Percentiles rank a stretch among this genome's conserved stretches.
These are phyloP conservation scores for Epichloe elymi DNA, from an alignment of 2,329 filamentous ascomycete genomes.

Conservation along the genomic window DNA sequence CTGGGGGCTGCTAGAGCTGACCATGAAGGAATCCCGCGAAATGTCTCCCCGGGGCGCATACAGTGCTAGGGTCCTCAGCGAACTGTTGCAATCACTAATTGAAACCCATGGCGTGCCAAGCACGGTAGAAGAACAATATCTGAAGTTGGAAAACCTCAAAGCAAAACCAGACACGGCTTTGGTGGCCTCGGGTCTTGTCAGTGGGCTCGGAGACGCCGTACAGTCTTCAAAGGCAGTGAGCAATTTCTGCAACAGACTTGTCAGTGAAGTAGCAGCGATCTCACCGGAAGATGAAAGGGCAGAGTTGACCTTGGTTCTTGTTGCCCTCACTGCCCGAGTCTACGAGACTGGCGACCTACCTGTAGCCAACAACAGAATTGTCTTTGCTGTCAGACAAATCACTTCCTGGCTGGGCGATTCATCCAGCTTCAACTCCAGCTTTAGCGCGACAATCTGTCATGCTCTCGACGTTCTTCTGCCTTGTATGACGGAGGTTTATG, in stretches of 20 bases:
- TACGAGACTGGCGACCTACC: slow-evolving; percentile 41
- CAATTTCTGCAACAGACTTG: slow-evolving; percentile 44
- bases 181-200: slow-evolving; percentile 34
- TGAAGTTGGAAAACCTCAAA: slow-evolving; percentile 33
- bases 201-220: slow-evolving; percentile 38
- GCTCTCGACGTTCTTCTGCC: slow-evolving; percentile 52
- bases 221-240: slow-evolving; percentile 33
- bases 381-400: slow-evolving; percentile 73
- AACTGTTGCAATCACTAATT: slow-evolving; percentile 33
- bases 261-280: slow-evolving; percentile 46
- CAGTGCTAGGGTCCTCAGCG: slow-evolving; percentile 36
- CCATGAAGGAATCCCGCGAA: slow-evolving; percentile 29
- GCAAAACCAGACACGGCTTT: slow-evolving; percentile 32
- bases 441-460: slow-evolving; percentile 41
- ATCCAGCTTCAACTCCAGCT: slow-evolving; percentile 27
- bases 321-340: slow-evolving; percentile 38
- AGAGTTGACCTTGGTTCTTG: slow-evolving; percentile 35
- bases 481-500: slow-evolving; percentile 69
- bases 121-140: slow-evolving; percentile 33
- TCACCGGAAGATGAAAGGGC: slow-evolving; percentile 30
- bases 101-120: slow-evolving; percentile 33
- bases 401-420: slow-evolving; percentile 53
- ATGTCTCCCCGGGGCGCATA: slow-evolving; percentile 35
- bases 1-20: slow-evolving; percentile 28
- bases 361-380: slow-evolving; percentile 53